These are phyloP conservation scores for Mycena galopus DNA, from an alignment of 768 basidiomycete species.

Conservation along the genomic window DNA sequence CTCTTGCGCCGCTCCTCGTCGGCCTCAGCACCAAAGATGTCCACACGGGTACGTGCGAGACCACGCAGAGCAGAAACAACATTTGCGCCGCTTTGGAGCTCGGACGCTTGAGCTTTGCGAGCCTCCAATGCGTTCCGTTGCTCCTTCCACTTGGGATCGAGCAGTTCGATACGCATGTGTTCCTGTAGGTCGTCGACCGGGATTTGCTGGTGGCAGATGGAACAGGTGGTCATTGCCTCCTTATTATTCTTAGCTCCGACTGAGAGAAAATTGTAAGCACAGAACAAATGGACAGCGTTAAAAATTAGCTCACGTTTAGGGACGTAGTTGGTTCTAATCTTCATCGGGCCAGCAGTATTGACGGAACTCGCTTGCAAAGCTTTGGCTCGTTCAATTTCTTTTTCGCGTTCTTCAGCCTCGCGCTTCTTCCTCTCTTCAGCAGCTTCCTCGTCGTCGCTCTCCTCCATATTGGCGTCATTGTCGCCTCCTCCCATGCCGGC, in stretches of 20 bases:
- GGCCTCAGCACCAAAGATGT: constrained; percentile 95
- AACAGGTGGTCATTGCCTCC: constrained; percentile 86
- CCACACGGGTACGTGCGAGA: constrained; percentile 94
- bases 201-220: constrained; percentile 96
- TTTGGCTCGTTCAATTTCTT: constrained; percentile 81
- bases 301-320: constrained; percentile 78
- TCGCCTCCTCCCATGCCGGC: constrained; percentile 63
- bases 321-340: constrained; percentile 96
- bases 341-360: constrained; percentile 86
- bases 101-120: constrained; percentile 90
- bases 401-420: constrained; percentile 78
- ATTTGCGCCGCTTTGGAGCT: constrained; percentile 91
- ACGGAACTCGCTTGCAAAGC: constrained; percentile 84
- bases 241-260: constrained; percentile 77
- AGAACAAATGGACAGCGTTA: constrained; percentile 13
- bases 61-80: constrained; percentile 94
- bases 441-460: constrained; percentile 85
- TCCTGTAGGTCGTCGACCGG: constrained; percentile 96
- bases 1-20: constrained; percentile 91
- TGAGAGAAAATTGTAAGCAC: constrained; percentile 44
- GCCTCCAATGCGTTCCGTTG: constrained; percentile 91
- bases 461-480: constrained; percentile 84
- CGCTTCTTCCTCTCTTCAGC: constrained; percentile 69
- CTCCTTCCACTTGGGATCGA: constrained; percentile 98
- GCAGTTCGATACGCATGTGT: constrained; percentile 97